phyloP scores from a whole-genome alignment of 108 stramenopile species.

The Cyclotella distinguenda region DNA sequence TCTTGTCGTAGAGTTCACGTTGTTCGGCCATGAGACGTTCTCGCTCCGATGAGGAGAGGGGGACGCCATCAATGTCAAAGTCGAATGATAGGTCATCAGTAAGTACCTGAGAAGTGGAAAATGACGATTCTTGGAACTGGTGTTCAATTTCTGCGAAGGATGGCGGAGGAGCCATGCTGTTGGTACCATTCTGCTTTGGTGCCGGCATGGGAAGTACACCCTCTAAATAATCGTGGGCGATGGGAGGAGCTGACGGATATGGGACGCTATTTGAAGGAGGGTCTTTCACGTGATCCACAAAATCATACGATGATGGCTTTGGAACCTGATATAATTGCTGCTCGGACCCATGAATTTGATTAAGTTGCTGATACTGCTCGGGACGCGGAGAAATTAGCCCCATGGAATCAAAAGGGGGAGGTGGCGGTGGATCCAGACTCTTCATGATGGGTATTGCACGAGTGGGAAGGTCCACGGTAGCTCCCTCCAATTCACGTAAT shows the following conservation, averaged over 20 bases:
- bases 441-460: slow-evolving; percentile 31
- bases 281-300: slow-evolving; percentile 17
- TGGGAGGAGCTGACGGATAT: slow-evolving; percentile 18
- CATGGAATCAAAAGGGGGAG: slow-evolving; percentile 37
- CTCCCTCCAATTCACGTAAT: slow-evolving; percentile 24
- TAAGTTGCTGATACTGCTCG: slow-evolving; percentile 6
- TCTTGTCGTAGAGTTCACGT: slow-evolving; percentile 64
- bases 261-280: slow-evolving; percentile 4
- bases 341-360: background rate
- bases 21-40: slow-evolving; percentile 75
- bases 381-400: slow-evolving; percentile 24
- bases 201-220: slow-evolving; percentile 32
- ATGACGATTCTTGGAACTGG: slow-evolving; percentile 37
- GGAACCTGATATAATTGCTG: background rate
- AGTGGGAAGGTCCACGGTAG: background rate
- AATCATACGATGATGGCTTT: slow-evolving; percentile 63
- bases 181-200: slow-evolving; percentile 11
- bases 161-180: slow-evolving; percentile 45
- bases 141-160: slow-evolving; percentile 59
- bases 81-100: slow-evolving; percentile 48
- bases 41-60: slow-evolving; percentile 53
- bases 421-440: slow-evolving; percentile 42
- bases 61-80: slow-evolving; percentile 46
- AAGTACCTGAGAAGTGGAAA: slow-evolving; percentile 1
- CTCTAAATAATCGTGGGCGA: slow-evolving; percentile 14